Evolutionary conservation across 176 grass and related monocot species (phyloP).

Genomic region (Triticum dicoccoides): DNA sequence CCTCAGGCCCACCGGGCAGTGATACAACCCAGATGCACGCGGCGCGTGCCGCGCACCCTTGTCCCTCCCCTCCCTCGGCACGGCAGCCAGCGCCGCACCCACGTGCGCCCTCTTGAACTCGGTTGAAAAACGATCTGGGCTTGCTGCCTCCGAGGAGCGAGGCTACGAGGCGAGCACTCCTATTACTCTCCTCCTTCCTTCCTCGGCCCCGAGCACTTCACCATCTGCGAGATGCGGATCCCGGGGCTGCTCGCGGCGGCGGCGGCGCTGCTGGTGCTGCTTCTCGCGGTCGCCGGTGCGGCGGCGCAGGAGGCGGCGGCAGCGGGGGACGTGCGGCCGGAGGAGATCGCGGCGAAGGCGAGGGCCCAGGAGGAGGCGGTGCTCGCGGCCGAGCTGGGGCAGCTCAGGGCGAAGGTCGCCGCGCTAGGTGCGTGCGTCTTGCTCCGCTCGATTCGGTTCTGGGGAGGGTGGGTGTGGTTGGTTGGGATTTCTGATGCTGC

Average conservation of each 20-base stretch:
- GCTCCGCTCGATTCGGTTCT: background rate
- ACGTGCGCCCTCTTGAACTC: too few relatives aligned
- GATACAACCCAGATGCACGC: too few relatives aligned
- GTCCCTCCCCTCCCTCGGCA: too few relatives aligned
- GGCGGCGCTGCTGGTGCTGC: conserved; percentile 15
- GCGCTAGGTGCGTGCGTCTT: conserved; percentile 35
- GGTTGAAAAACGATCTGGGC: too few relatives aligned
- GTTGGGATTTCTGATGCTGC: background rate
- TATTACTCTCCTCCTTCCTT: background rate
- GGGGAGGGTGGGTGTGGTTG: background rate
- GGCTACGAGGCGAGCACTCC: background rate
- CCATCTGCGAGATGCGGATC: background rate
- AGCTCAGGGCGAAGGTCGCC: conserved; percentile 47
- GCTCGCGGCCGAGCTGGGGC: conserved; percentile 32
- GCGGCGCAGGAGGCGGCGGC: conserved; percentile 41
- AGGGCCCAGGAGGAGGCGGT: conserved; percentile 39
- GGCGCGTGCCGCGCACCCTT: too few relatives aligned
- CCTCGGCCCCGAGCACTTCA: background rate
- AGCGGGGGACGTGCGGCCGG: conserved; percentile 13
- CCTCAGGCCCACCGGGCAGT: too few relatives aligned
- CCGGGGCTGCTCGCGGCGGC: background rate
- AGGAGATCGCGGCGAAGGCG: conserved; percentile 28
- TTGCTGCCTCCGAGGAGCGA: background rate
- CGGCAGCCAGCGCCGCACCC: too few relatives aligned
- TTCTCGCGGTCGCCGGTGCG: conserved; percentile 7